These are phyloP conservation scores for Aspergillus proliferans DNA, from an alignment of 2,329 filamentous ascomycete species.

Conservation along the genomic window DNA sequence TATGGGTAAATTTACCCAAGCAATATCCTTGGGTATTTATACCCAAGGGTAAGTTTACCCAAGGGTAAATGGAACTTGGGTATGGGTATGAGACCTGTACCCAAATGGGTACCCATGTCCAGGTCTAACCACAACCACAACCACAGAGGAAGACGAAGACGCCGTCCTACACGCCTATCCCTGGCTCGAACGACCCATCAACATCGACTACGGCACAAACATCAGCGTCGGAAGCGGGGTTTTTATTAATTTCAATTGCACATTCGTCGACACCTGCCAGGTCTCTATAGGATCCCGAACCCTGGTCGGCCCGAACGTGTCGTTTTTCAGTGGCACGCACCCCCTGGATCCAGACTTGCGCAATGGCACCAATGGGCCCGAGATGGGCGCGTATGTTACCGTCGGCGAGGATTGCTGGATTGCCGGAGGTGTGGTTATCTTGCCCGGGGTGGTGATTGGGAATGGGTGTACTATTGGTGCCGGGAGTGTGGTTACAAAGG, in stretches of 20 bases:
- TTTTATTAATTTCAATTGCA: constrained; percentile 68
- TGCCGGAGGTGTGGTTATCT: constrained; percentile 62
- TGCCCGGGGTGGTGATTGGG: constrained; percentile 72
- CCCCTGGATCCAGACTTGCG: constrained; percentile 66
- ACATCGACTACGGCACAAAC: constrained; percentile 70
- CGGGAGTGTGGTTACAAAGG: constrained; percentile 72
- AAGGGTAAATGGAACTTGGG: too few species aligned
- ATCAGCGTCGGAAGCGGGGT: constrained; percentile 63
- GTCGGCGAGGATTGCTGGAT: constrained; percentile 77
- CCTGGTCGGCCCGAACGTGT: constrained; percentile 68
- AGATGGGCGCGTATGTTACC: constrained; percentile 63
- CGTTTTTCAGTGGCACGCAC: constrained; percentile 66
- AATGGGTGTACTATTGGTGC: constrained; percentile 67
- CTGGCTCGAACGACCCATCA: constrained; percentile 54
- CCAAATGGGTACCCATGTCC: too few species aligned
- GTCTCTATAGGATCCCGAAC: constrained; percentile 69
- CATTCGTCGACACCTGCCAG: constrained; percentile 66
- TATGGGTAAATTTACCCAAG: too few species aligned
- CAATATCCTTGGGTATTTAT: too few species aligned
- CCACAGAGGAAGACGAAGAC: constrained; percentile 10
- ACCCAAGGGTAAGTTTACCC: too few species aligned
- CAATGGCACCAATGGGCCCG: constrained; percentile 67
- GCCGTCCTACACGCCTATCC: constrained; percentile 9
- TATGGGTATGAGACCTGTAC: too few species aligned
- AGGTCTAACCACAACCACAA: neutral